A percentile compares a stretch with the other conserved stretches of the same genome.
Evolutionary conservation across 129 eudicot species (phyloP).

Genomic region (carrot (Daucus carota)): DH1_v3.0 NC_030387.2:1465501-1466000

Average conservation of each 20-base stretch:
- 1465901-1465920: slow-evolving; percentile 26
- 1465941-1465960: slow-evolving; percentile 29
- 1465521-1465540: slow-evolving; percentile 25
- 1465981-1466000: slow-evolving; percentile 9
- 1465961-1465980: slow-evolving; percentile 24
- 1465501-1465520: not conserved
- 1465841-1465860: slow-evolving; percentile 37
- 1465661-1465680: slow-evolving; percentile 7
- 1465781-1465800: slow-evolving; percentile 19
- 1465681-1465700: slow-evolving; percentile 13
- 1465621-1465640: slow-evolving; percentile 26
- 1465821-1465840: slow-evolving; percentile 35
- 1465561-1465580: slow-evolving; percentile 27
- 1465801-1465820: slow-evolving; percentile 30
- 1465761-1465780: slow-evolving; percentile 26
- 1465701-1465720: slow-evolving; percentile 25
- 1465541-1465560: slow-evolving; percentile 26
- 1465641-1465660: slow-evolving; percentile 27
- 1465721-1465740: slow-evolving; percentile 29
- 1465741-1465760: slow-evolving; percentile 31
- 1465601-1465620: slow-evolving; percentile 26
- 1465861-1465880: slow-evolving; percentile 27
- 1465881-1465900: slow-evolving; percentile 31
- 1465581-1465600: slow-evolving; percentile 20
- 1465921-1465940: not conserved